Evolutionary conservation across 164 flowering plant species (phyloP).

Genomic region (Kingdonia uniflora): DNA sequence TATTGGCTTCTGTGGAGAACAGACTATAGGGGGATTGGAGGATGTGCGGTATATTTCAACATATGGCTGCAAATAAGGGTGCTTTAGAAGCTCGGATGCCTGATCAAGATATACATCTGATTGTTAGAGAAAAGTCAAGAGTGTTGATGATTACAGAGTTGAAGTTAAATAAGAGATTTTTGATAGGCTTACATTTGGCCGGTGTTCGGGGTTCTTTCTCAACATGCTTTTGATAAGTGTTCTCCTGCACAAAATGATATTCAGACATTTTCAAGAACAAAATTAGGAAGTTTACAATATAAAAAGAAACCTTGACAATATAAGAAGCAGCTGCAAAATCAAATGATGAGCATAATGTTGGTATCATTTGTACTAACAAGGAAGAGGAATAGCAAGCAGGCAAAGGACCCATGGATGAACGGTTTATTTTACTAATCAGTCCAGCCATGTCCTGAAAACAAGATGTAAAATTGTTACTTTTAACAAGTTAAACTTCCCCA

Average conservation of each 20-base stretch:
- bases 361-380: constrained; percentile 51
- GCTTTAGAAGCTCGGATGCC: constrained; percentile 89
- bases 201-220: constrained; percentile 93
- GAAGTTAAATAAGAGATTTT: not conserved
- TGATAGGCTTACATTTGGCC: constrained; percentile 62
- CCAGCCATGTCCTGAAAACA: constrained; percentile 96
- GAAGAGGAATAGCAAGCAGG: constrained; percentile 89
- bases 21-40: constrained; percentile 21
- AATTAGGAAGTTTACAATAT: too few species aligned
- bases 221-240: constrained; percentile 91
- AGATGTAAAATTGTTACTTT: not conserved
- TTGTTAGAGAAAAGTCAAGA: constrained; percentile 12
- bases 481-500: too few species aligned
- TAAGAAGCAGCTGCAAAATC: too few species aligned
- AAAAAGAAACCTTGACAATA: too few species aligned
- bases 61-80: constrained; percentile 87
- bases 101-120: constrained; percentile 23
- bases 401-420: constrained; percentile 93
- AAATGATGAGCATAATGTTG: not conserved
- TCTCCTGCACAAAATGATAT: constrained; percentile 44
- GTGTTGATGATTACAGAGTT: not conserved
- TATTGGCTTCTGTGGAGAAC: constrained; percentile 47
- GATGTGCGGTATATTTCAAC: constrained; percentile 57
- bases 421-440: constrained; percentile 87
- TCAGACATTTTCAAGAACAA: not conserved